These are phyloP conservation scores for Suhomyces xylopsoci DNA, from an alignment of 805 yeast species.

Conservation along the genomic window DNA sequence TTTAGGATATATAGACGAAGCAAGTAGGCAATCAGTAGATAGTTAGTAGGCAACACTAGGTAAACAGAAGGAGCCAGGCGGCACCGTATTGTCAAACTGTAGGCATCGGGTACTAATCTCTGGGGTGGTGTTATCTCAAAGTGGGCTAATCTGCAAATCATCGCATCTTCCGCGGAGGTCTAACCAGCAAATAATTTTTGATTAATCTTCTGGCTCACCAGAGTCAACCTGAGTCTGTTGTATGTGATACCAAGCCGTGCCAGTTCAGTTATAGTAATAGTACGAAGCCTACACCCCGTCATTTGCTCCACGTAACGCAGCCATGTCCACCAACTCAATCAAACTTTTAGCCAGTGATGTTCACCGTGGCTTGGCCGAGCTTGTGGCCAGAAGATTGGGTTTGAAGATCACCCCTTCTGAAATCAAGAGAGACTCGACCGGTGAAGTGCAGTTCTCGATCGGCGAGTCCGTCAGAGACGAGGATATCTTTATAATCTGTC, in stretches of 20 bases:
- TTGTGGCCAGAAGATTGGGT: slow-evolving; percentile 63
- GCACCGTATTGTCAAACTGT: no score
- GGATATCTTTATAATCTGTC: slow-evolving; percentile 75
- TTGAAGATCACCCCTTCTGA: slow-evolving; percentile 59
- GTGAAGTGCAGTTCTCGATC: slow-evolving; percentile 72
- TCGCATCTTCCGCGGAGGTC: slow-evolving; percentile 2
- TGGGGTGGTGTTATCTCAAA: no score
- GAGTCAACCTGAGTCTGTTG: neutral
- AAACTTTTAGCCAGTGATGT: slow-evolving; percentile 66
- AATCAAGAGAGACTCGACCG: slow-evolving; percentile 63
- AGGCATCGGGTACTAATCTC: neutral
- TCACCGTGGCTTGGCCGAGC: slow-evolving; percentile 65
- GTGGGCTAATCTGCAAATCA: slow-evolving; percentile 1
- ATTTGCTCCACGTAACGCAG: neutral
- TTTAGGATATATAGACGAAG: neutral
- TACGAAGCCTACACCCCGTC: slow-evolving; percentile 2
- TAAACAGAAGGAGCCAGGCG: no score
- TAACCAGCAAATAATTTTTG: slow-evolving; percentile 5
- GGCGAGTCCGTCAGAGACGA: slow-evolving; percentile 85
- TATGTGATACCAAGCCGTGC: slow-evolving; percentile 1
- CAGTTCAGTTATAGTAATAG: neutral
- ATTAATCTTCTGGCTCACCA: neutral
- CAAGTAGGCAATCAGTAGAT: neutral
- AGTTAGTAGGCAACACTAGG: no score
- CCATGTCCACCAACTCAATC: slow-evolving; percentile 71